Evolutionary conservation across 106 monocot species (phyloP).

Genomic region (Allium fistulosum): DNA sequence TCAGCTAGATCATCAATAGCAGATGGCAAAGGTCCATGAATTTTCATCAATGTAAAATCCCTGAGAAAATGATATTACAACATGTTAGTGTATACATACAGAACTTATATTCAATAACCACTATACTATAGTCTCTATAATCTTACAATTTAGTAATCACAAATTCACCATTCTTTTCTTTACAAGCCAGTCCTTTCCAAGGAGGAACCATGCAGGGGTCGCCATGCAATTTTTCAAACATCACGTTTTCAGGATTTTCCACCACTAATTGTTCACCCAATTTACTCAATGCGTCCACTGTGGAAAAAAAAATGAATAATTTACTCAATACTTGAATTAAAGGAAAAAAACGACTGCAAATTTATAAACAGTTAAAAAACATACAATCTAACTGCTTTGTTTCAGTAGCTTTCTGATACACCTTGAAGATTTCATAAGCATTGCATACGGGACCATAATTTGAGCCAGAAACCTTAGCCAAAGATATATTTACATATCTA

Average conservation of each 20-base stretch:
- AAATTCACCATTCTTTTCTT: constrained; percentile 13
- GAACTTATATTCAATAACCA: too few species aligned
- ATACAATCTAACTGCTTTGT: constrained; percentile 23
- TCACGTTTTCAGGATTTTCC: constrained; percentile 16
- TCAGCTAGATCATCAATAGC: constrained; percentile 28
- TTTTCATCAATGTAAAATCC: constrained; percentile 28
- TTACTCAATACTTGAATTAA: too few species aligned
- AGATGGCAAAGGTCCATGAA: constrained; percentile 32
- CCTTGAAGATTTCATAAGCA: constrained; percentile 34
- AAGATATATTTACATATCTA: constrained; percentile 26
- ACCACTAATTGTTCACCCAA: constrained; percentile 20
- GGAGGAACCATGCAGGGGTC: constrained; percentile 32
- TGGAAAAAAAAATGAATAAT: neutral
- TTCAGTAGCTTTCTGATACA: constrained; percentile 21
- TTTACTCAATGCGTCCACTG: constrained; percentile 22
- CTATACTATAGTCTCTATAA: neutral
- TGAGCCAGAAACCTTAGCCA: constrained; percentile 10
- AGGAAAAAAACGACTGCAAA: too few species aligned
- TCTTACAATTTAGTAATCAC: constrained; percentile 33
- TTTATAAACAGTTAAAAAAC: neutral
- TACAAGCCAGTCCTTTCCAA: constrained; percentile 32
- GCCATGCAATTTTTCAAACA: constrained; percentile 24
- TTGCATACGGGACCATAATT: constrained; percentile 35
- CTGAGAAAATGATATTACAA: constrained; percentile 13
- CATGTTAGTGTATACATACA: too few species aligned